These are phyloP conservation scores for Ilex paraguariensis DNA, from an alignment of 305 asterid species.

Conservation along the genomic window DNA sequence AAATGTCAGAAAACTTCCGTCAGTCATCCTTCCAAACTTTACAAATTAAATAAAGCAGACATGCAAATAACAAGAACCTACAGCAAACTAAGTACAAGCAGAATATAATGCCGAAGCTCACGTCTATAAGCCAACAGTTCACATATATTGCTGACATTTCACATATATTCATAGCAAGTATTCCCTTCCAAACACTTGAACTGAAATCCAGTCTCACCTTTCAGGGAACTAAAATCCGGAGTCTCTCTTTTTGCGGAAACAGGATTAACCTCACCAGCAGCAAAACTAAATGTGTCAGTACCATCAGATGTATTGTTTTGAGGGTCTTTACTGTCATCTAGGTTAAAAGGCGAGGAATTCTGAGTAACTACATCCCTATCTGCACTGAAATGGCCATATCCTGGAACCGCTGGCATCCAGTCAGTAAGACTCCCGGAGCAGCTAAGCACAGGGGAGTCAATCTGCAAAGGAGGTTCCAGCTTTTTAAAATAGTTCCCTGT, in stretches of 20 bases:
- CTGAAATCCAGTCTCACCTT: conserved; percentile 23
- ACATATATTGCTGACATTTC: not conserved
- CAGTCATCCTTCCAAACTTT: too few relatives aligned
- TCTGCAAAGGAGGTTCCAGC: conserved; percentile 25
- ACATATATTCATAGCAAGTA: conserved; percentile 25
- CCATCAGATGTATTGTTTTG: conserved; percentile 16
- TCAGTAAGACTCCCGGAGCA: conserved; percentile 36
- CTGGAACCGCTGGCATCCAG: conserved; percentile 25
- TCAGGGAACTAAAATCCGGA: conserved; percentile 22
- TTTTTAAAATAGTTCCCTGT: conserved; percentile 35
- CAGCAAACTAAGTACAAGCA: conserved; percentile 7
- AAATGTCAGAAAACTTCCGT: not conserved
- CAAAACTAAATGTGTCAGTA: conserved; percentile 27
- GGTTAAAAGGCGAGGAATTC: conserved; percentile 27
- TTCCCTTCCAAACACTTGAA: conserved; percentile 19
- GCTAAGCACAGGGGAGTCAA: conserved; percentile 28
- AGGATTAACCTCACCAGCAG: conserved; percentile 18
- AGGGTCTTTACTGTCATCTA: conserved; percentile 28
- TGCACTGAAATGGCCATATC: conserved; percentile 16
- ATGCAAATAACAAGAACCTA: conserved; percentile 7
- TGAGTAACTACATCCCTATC: conserved; percentile 25
- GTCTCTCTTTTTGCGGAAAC: conserved; percentile 21
- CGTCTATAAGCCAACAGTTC: not conserved
- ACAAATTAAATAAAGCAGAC: not conserved
- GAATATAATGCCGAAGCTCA: not conserved